Evolutionary conservation across 306 rosid species (phyloP), one percentile per base, ranked within the genome.

Genomic region (Quercus ilex): DNA sequence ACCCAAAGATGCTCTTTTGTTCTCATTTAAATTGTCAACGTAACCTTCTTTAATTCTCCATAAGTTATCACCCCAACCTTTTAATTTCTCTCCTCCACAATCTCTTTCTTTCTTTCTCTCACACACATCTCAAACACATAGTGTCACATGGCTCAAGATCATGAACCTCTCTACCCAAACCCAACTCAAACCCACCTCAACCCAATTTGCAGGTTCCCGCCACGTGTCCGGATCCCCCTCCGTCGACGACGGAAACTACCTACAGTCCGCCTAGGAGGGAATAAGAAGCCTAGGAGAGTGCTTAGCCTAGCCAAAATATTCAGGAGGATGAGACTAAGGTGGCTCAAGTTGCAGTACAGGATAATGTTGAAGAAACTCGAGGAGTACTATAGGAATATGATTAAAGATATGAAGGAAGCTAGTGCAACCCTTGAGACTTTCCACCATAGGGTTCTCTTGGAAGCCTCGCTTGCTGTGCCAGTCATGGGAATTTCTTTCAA

Each of bases 391-490:
- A 72, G 51, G 46, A 87, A 85, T 18, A 0, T 83, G 49, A 63
- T 87, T 25, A 90, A 82, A 70, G 92, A 92, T 31, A 55, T 92
- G 11, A 74, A 74, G 41, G 90, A 80, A 53, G 91, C 88, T 33
- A 83, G 90, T 0, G 79, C 87, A 4, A 76, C 76, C 73, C 6
- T 94, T 18, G 93, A 90, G 53, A 69, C 83, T 3, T 87, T 88
- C 82, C 93, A 87, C 4, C 88, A 87, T 26, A 85, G 84, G 38
- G 55, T 92, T 80, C 80, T 92, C 20, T 71, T 89, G 83, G 98
- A 94, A 83, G 73, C 89, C 58, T 82, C 91, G 46, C 85, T 89
- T 19, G 92, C 93, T 0, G 65, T 94, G 1, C 97, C 98, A 4
- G 70, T 76, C 67, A 46, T 84, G 73, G 96, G 96, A 1, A 35